These are phyloP conservation scores for Zalaria obscura DNA, from an alignment of 2,329 filamentous ascomycete genomes.

Conservation along the genomic window DNA sequence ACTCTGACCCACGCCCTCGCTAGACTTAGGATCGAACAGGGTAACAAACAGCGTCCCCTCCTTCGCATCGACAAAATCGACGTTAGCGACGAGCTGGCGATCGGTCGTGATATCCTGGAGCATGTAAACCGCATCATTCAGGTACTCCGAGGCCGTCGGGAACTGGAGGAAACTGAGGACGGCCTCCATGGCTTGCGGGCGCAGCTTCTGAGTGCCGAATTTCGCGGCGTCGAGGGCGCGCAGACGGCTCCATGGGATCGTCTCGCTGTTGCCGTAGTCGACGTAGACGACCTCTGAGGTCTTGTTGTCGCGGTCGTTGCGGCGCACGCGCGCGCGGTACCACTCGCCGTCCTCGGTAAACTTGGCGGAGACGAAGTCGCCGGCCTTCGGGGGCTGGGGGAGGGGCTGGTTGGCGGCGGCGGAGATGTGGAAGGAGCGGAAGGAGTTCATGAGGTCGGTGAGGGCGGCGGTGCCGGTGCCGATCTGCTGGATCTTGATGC, in stretches of 20 bases:
- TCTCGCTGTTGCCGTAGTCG: conserved; percentile 92
- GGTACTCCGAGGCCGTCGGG: conserved; percentile 68
- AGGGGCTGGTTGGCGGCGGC: conserved; percentile 65
- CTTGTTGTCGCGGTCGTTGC: conserved; percentile 84
- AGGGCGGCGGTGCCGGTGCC: conserved; percentile 74
- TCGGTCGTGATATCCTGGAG: conserved; percentile 58
- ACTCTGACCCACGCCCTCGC: conserved; percentile 53
- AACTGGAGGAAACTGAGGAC: conserved; percentile 82
- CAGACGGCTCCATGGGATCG: conserved; percentile 69
- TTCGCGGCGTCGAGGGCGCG: conserved; percentile 66
- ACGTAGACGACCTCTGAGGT: conserved; percentile 85
- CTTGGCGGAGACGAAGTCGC: conserved; percentile 80
- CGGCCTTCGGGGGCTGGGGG: conserved; percentile 67
- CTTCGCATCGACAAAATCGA: conserved; percentile 66
- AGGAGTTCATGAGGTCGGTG: conserved; percentile 77
- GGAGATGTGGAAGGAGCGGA: conserved; percentile 81
- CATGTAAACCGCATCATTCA: conserved; percentile 62
- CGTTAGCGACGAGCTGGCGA: conserved; percentile 72
- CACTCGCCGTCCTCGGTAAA: conserved; percentile 83
- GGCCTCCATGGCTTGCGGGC: conserved; percentile 75
- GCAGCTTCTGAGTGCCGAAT: conserved; percentile 70
- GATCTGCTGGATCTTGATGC: conserved; percentile 82
- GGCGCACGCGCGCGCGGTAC: conserved; percentile 84
- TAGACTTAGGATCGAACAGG: conserved; percentile 61
- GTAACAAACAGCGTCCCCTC: conserved; percentile 79